Evolutionary conservation across 1,139 yeast species (phyloP).

Genomic region (Magnusiomyces starmeri): DNA sequence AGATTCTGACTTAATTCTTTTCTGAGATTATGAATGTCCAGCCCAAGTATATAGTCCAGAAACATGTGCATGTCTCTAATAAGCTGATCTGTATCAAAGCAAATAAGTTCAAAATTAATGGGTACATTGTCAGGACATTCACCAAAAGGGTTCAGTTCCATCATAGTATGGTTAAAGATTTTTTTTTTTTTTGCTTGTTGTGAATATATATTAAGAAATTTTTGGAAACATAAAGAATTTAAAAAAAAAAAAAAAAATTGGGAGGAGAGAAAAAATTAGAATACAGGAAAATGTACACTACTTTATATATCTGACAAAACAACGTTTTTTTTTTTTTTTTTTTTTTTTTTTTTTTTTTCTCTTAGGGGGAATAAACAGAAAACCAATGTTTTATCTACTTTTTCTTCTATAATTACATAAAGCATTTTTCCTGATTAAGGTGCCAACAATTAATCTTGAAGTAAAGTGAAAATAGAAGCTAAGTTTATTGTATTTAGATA

Average conservation of each 20-base stretch:
- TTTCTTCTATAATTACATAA: too few species aligned
- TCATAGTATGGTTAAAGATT: neutral
- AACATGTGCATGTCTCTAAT: constrained; percentile 6
- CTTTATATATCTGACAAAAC: too few species aligned
- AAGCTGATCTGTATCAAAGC: constrained; percentile 4
- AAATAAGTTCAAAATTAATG: neutral
- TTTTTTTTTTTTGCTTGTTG: neutral
- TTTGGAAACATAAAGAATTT: neutral
- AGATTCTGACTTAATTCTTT: neutral
- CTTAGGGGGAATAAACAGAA: too few species aligned
- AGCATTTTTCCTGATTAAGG: too few species aligned
- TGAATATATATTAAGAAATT: neutral
- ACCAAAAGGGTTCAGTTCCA: neutral
- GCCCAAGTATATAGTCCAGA: neutral
- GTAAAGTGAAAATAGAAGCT: too few species aligned
- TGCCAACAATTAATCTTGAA: too few species aligned
- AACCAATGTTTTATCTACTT: too few species aligned
- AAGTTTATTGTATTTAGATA: too few species aligned
- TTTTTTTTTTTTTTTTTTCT: neutral
- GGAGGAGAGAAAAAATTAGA: constrained; percentile 3
- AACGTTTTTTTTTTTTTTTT: neutral
- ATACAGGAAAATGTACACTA: neutral
- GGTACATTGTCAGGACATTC: neutral
- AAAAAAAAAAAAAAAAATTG: neutral
- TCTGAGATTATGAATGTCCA: constrained; percentile 2